These are phyloP conservation scores for Tetrapisispora namnaoensis DNA, from an alignment of 805 yeast species.

Conservation along the genomic window DNA sequence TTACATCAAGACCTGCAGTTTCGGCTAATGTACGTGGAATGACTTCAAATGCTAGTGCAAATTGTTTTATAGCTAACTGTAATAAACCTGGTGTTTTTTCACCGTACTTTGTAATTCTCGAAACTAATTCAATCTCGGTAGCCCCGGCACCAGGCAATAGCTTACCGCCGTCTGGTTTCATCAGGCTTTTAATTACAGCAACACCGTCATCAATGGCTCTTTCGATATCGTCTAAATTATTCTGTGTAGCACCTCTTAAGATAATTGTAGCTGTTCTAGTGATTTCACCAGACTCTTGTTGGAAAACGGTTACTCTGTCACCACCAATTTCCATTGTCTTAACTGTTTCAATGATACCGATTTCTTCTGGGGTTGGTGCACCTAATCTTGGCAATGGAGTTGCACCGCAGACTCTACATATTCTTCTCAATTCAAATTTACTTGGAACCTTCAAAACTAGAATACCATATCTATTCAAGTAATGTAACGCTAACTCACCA, in stretches of 20 bases:
- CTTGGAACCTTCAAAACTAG: conserved; percentile 84
- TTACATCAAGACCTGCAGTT: conserved; percentile 85
- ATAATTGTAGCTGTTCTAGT: conserved; percentile 89
- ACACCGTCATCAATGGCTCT: conserved; percentile 98
- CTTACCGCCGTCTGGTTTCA: conserved; percentile 67
- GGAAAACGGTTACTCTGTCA: conserved; percentile 88
- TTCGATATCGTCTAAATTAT: conserved; percentile 86
- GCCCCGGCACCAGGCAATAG: conserved; percentile 96
- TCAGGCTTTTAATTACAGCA: conserved; percentile 77
- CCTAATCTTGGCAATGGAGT: conserved; percentile 91
- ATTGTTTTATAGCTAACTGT: conserved; percentile 89
- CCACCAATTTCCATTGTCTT: conserved; percentile 95
- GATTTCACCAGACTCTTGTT: conserved; percentile 51
- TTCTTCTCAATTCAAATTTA: conserved; percentile 87
- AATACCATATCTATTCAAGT: conserved; percentile 76
- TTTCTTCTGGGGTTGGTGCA: conserved; percentile 90
- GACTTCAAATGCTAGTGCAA: conserved; percentile 90
- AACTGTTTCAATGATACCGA: conserved; percentile 79
- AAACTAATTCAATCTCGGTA: conserved; percentile 77
- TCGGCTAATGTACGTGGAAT: conserved; percentile 89
- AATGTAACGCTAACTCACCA: conserved; percentile 90
- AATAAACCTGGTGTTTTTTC: conserved; percentile 88
- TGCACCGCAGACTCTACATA: conserved; percentile 95
- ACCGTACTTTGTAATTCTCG: conserved; percentile 71
- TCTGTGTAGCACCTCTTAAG: conserved; percentile 93